Evolutionary conservation across 257 asterid genomes (phyloP), one percentile per base, ranked within the genome.

Genomic region (Perilla frutescens): DNA sequence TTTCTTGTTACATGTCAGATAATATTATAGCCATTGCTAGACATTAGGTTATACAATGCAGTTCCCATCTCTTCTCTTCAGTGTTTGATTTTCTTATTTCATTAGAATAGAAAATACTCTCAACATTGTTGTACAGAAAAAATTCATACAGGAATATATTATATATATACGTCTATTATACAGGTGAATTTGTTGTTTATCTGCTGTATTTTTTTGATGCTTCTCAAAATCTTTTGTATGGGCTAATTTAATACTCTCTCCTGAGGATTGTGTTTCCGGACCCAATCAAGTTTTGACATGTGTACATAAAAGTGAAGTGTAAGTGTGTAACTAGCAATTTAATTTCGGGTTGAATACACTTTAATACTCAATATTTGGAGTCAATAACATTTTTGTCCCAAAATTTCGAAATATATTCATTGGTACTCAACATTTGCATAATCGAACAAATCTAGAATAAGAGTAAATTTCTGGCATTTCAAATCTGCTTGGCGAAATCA

Each of bases 81-180:
- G 62, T 6, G 36, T 62, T 32, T 40, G 48, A 45, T 55, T 55
- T 71, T 47, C 14, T 51, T 63, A 6, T 47, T 8, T 44, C 55
- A 36, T 63, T 73, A n/a, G 47, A 26, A 39, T 34, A 62, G 73
- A 48, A 36, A 11, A 45, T 40, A 47, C 36, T 54, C 43, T 43
- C 13, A 32, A 44, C 53, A 40, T 11, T 65, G 80, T 71, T 81
- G 83, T 79, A 82, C 77, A 66, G 50, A 70, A 62, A 62, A 62
- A 6, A 60, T 10, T 69, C 49, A 70, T 74, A 77, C 55, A 77
- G 29, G 59, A 59, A 44, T 71, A 34, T 1, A 2, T 10, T 26
- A 20, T 20, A 20, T 20, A 20, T 62, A 75, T 61, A 53, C 77
- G 50, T 73, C 36, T 57, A 34, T 64, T 65, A 68, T 56, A 73